These are phyloP conservation scores for Neurospora tetrasperma DNA, from an alignment of 495 filamentous ascomycete species.

Conservation along the genomic window DNA sequence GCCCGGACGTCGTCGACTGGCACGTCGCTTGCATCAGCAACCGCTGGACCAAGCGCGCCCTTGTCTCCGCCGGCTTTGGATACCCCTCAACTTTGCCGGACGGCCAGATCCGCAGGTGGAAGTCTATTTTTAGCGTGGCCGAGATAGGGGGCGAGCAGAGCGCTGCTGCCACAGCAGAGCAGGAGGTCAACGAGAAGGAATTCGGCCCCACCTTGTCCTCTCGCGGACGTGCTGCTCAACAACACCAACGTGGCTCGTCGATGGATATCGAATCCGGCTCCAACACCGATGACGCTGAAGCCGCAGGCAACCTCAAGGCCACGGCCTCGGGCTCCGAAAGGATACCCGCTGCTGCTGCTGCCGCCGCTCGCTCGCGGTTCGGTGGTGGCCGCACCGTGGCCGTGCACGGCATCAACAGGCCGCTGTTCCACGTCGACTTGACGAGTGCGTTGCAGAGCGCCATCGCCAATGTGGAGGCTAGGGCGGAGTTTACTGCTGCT, in stretches of 20 bases:
- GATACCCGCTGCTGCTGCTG: background rate
- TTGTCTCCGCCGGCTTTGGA: constrained; percentile 87
- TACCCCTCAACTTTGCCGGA: constrained; percentile 53
- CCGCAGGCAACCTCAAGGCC: background rate
- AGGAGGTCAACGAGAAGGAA: constrained; percentile 51
- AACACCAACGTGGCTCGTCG: background rate
- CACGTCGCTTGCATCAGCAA: constrained; percentile 93
- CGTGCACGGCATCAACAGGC: constrained; percentile 76
- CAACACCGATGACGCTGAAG: background rate
- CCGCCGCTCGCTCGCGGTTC: background rate
- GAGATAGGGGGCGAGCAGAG: constrained; percentile 68
- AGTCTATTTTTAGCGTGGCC: constrained; percentile 91
- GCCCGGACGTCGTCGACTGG: constrained; percentile 85
- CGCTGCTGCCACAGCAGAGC: constrained; percentile 47
- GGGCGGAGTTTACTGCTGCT: constrained; percentile 4
- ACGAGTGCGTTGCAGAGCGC: constrained; percentile 88
- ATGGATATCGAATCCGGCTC: background rate
- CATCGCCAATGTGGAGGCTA: constrained; percentile 60
- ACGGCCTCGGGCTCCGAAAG: background rate
- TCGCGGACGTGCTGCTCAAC: background rate
- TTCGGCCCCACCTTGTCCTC: constrained; percentile 1
- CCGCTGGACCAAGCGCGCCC: constrained; percentile 93
- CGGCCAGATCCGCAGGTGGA: constrained; percentile 58
- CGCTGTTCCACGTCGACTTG: constrained; percentile 90
- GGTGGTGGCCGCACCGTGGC: constrained; percentile 35